Base-by-base conservation (phyloP, 2,329 filamentous ascomycete genomes). In the Pyrenophora tritici-repentis region DNA sequence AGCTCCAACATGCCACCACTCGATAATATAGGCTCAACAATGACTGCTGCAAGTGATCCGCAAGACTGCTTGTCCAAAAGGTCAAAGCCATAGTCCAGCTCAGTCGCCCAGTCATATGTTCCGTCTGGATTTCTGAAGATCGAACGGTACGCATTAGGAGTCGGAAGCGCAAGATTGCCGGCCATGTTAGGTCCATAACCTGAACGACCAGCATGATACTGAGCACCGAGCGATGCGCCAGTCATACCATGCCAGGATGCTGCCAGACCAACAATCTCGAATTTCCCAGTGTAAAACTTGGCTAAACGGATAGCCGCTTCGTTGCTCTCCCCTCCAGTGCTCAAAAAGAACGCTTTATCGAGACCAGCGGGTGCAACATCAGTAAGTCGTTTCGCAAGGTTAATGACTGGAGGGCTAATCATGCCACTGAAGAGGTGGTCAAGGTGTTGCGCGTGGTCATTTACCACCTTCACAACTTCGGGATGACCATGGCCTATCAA, bases 291-390 rank as follows among this genome's bases (percentile, higher is more conserved):
- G 61, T 80, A 85, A 8, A 77, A 71, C 59, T 88, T 88, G 3
- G 85, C 85, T 58, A 88, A 77, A 49, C 84, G 83, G 50, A 88
- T 84, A 2, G 85, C 85, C 3, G 83, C 83, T 57, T 88, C 85
- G 53, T 71, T 77, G 32, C 61, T 67, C 35, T 73, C 71, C 3
- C 66, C 64, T 4, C 70, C 70, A 1, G 71, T 72, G 48, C 61
- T 72, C 4, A 72, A 49, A 35, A 73, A 73, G 47, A 72, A 68
- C 0, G 66, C 61, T 42, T 70, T 72, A 35, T 73, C 67, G 2
- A 73, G 58, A 1, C 65, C 63, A 5, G 55, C 35, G 8, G 71
- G 71, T 1, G 58, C 52, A 13, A 63, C 54, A 17, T 58, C 32
- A 2, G 63, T 67, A 17, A 72, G 47, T 9, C 63, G 54, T 44